phyloP scores from a whole-genome alignment of 1,139 yeast genomes.

The Schwanniomyces etchellsii region DNA sequence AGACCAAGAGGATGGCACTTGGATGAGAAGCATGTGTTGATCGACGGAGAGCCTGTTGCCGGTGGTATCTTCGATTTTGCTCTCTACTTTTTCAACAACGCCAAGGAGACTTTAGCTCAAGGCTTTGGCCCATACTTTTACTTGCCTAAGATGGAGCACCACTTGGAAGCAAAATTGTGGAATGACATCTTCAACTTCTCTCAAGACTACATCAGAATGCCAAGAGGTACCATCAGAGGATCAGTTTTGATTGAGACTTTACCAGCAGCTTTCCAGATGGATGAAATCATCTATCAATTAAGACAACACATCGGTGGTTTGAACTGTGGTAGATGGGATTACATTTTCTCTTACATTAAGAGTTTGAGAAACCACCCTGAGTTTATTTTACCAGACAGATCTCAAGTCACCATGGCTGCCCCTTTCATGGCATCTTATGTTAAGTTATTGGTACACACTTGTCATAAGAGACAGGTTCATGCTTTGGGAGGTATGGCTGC shows the following conservation, averaged over 20 bases:
- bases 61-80: slow-evolving; percentile 79
- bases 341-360: slow-evolving; percentile 69
- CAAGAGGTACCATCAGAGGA: slow-evolving; percentile 71
- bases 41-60: slow-evolving; percentile 71
- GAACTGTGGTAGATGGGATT: slow-evolving; percentile 84
- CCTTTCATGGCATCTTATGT: slow-evolving; percentile 74
- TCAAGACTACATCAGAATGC: slow-evolving; percentile 61
- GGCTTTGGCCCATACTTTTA: slow-evolving; percentile 77
- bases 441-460: slow-evolving; percentile 59
- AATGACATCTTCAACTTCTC: slow-evolving; percentile 66
- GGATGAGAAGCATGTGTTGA: slow-evolving; percentile 63
- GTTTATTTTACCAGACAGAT: slow-evolving; percentile 65
- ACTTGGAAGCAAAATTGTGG: slow-evolving; percentile 75
- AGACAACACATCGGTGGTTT: slow-evolving; percentile 72
- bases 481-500: slow-evolving; percentile 90
- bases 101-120: slow-evolving; percentile 50
- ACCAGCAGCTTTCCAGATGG: slow-evolving; percentile 78
- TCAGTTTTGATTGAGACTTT: slow-evolving; percentile 76
- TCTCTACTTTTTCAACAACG: slow-evolving; percentile 69
- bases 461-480: slow-evolving; percentile 71
- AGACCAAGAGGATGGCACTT: slow-evolving; percentile 89
- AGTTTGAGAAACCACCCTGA: slow-evolving; percentile 59
- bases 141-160: slow-evolving; percentile 78
- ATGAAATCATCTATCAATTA: slow-evolving; percentile 71
- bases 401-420: slow-evolving; percentile 69